Base-by-base conservation (phyloP, 352 stramenopile genomes). In the Globisporangium rhizosaccharum region DNA sequence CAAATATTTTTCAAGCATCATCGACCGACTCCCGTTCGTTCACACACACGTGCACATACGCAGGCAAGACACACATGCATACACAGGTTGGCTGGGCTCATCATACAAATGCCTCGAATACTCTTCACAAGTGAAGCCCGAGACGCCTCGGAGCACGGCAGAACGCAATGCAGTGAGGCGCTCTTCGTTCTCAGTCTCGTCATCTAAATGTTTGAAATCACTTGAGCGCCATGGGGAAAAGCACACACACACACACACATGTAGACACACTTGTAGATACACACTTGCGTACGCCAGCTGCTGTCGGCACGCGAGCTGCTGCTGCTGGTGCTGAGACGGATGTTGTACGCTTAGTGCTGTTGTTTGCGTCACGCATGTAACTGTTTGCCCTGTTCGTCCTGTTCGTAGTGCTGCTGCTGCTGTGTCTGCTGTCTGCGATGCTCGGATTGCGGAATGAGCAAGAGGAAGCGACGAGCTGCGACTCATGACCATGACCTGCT, bases 71-170 rank as follows among this genome's bases (percentile, higher is more conserved):
- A 18, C 50, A 18, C 15, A 54, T 30, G 71, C 52, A 71, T 12
- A 72, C 20, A 67, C 5, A 74, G 3, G 65, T 61, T 56, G 42
- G 58, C 68, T 33, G 79, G 72, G 90, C 82, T 91, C 85, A 92
- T 94, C 85, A 94, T 94, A 94, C 85, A 94, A 94, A 94, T 94
- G 85, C 85, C 85, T 94, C 85, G 85, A 82, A 82, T 91, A 68
- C 68, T 90, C 80, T 84, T 93, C 84, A 93, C 79, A 71, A 85
- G 64, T 59, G 75, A 76, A 83, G 61, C 77, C 61, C 28, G 63
- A 79, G 67, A 53, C 60, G 57, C 69, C 68, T 81, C 44, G 68
- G 57, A 82, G 72, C 79, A 75, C 74, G 56, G 82, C 82, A 94
- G 82, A 92, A 92, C 85, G 82, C 82, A 74, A 71, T 67, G 70